Percentiles rank a stretch among this genome's conserved stretches.
These are phyloP conservation scores for Cladosporium sp. DNA, from an alignment of 2,329 filamentous ascomycete genomes.

Conservation along the genomic window DNA sequence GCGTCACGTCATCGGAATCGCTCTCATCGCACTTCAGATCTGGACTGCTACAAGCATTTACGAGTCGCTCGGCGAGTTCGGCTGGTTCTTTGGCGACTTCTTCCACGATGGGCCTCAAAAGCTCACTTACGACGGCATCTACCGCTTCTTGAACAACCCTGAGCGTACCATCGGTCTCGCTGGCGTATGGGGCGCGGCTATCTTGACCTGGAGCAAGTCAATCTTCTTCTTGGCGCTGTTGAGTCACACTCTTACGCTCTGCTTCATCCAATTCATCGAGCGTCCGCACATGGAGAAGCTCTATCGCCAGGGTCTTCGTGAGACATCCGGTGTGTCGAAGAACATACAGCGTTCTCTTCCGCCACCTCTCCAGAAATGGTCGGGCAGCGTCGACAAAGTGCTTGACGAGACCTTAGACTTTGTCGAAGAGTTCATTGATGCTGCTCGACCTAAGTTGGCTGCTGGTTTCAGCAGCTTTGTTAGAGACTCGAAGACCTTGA, in stretches of 20 bases:
- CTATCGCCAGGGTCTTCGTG: conserved; percentile 79
- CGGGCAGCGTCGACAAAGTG: conserved; percentile 83
- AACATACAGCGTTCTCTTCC: conserved; percentile 87
- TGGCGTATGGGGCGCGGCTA: conserved; percentile 90
- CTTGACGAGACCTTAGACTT: conserved; percentile 84
- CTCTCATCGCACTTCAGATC: conserved; percentile 80
- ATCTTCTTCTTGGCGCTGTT: conserved; percentile 85
- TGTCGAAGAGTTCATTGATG: conserved; percentile 87
- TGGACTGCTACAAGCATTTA: conserved; percentile 95
- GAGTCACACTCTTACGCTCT: conserved; percentile 81
- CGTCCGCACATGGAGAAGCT: conserved; percentile 98
- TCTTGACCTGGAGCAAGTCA: conserved; percentile 86
- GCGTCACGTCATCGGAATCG: conserved; percentile 80
- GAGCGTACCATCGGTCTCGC: conserved; percentile 91
- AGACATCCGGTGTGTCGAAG: conserved; percentile 88
- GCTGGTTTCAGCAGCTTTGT: conserved; percentile 84
- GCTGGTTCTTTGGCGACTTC: conserved; percentile 99
- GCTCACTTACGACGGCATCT: conserved; percentile 94
- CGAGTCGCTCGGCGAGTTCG: conserved; percentile 93
- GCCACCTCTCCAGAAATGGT: conserved; percentile 77
- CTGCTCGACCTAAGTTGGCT: conserved; percentile 80
- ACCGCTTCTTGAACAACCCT: conserved; percentile 96
- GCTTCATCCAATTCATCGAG: conserved; percentile 90
- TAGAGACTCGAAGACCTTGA: conserved; percentile 81
- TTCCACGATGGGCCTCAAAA: conserved; percentile 78